Conservation (phyloP, 306 rosid species). For the Vigna unguiculata region DNA sequence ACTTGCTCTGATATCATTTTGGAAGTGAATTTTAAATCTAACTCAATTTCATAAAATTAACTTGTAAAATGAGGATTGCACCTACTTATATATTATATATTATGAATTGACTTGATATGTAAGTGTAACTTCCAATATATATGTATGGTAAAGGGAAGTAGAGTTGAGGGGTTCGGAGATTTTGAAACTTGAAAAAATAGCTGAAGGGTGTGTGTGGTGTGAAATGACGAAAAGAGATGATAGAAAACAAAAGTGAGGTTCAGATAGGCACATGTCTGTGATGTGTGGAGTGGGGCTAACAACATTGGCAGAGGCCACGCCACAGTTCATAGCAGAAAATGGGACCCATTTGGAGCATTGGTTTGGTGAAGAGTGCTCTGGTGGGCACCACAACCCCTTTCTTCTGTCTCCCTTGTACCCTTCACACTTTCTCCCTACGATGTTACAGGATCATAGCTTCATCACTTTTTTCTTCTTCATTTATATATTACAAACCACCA, state of each 20-base stretch:
- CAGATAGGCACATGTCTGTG: slow-evolving; percentile 43
- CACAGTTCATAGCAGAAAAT: slow-evolving; percentile 30
- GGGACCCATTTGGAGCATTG: slow-evolving; percentile 46
- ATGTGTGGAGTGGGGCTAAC: slow-evolving; percentile 23
- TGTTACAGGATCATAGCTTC: slow-evolving; percentile 16
- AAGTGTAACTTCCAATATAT: no score
- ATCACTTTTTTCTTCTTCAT: neutral
- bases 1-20: no score
- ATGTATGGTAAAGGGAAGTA: neutral
- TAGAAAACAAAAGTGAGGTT: slow-evolving; percentile 29
- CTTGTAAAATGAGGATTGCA: no score
- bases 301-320: slow-evolving; percentile 38
- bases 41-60: no score
- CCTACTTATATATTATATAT: no score
- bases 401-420: slow-evolving; percentile 59
- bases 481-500: neutral
- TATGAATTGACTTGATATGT: no score
- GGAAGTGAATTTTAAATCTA: no score
- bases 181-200: slow-evolving; percentile 43
- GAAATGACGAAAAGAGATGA: slow-evolving; percentile 31
- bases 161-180: slow-evolving; percentile 4
- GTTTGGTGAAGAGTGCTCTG: slow-evolving; percentile 37
- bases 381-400: slow-evolving; percentile 53
- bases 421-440: slow-evolving; percentile 42
- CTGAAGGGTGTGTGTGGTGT: neutral